These are phyloP conservation scores for Davidsoniella neocaledoniae DNA, from an alignment of 2,329 filamentous ascomycete species.

Conservation along the genomic window DNA sequence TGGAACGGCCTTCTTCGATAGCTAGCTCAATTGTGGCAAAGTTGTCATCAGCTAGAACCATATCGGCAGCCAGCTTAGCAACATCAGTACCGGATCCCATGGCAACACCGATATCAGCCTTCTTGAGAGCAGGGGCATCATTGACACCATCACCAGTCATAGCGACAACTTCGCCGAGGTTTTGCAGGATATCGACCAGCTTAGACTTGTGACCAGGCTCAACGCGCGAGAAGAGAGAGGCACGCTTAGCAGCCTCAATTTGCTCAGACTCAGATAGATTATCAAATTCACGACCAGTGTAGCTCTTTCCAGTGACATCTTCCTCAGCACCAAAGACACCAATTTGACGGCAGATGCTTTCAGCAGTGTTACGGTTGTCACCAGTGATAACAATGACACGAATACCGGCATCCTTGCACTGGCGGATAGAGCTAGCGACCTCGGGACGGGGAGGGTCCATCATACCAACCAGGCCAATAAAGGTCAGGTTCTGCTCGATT, in stretches of 20 bases:
- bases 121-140: slow-evolving; percentile 93
- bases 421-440: slow-evolving; percentile 67
- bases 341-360: slow-evolving; percentile 94
- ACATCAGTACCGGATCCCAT: slow-evolving; percentile 98
- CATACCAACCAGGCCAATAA: slow-evolving; percentile 90
- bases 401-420: slow-evolving; percentile 87
- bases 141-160: slow-evolving; percentile 99
- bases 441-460: slow-evolving; percentile 89
- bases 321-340: slow-evolving; percentile 75
- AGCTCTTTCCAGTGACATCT: slow-evolving; percentile 81
- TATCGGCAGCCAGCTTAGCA: slow-evolving; percentile 88
- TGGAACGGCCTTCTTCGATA: slow-evolving; percentile 91
- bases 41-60: slow-evolving; percentile 97
- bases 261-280: slow-evolving; percentile 63
- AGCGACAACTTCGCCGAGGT: slow-evolving; percentile 81
- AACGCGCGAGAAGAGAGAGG: slow-evolving; percentile 87
- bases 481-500: slow-evolving; percentile 84
- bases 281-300: slow-evolving; percentile 89
- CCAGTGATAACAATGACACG: slow-evolving; percentile 96
- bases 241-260: slow-evolving; percentile 65
- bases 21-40: slow-evolving; percentile 95
- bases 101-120: slow-evolving; percentile 94
- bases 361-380: slow-evolving; percentile 93
- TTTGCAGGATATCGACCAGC: slow-evolving; percentile 89
- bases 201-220: slow-evolving; percentile 96